Evolutionary conservation across 164 flowering plant species (phyloP), one percentile per base, ranked within the genome.

Genomic region (Warburgia ugandensis): DNA sequence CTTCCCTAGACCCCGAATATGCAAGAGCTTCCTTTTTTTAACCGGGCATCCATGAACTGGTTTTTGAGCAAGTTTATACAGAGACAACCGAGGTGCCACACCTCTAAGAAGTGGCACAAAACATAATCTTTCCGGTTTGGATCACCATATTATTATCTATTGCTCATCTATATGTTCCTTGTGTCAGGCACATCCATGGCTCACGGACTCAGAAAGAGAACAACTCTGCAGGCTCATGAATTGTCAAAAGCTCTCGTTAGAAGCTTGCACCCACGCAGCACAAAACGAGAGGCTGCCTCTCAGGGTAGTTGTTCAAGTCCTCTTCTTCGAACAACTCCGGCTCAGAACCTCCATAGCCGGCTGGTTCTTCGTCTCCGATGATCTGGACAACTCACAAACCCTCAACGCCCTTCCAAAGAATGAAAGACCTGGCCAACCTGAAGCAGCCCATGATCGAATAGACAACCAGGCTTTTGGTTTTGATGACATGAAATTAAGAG

Each of bases 211-310:
- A 0, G 98, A 91, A 33, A 78, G 94, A 62, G 98, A 85, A 46
- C 83, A 80, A 51, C 81, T 91, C 11, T 91, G 96, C 78, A 60
- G 94, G 44, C 68, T 85, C n/a, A 79, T 91, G 80, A 95, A 91
- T 64, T 91, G 96, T 73, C 98, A 87, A 68, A 91, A 91, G 66
- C 92, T 91, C 41, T 91, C 98, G 1, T 57, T 87, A 46, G 98
- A 91, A 74, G 98, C 98, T 14, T 83, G 98, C 72, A 87, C 98
- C 23, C 98, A 91, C 45, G 98, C 98, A 1, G 98, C 98, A 0
- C 96, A 91, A 66, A 91, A 91, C 33, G 98, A 91, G 66, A 75
- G 96, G 68, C 74, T 91, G 2, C 98, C 98, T 6, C 70, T 91
- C 1, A 73, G 96, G 68, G 68, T 85, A n/a, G 63, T 91, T 9